Evolutionary conservation across 805 yeast genomes (phyloP).

Genomic region (Lipomyces anomalus): DNA sequence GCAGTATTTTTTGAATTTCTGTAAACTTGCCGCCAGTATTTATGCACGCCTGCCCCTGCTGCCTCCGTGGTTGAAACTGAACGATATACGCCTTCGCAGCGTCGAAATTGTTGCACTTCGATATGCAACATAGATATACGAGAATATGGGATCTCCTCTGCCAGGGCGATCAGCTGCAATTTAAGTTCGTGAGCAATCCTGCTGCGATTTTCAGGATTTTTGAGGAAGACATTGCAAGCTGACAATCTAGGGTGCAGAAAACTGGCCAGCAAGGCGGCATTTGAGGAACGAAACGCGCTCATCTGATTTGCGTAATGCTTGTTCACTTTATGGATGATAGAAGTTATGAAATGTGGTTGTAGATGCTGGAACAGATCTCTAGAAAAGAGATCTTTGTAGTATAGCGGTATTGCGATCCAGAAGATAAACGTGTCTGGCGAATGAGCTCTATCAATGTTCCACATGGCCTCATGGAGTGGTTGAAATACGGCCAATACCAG

Average conservation of each 20-base stretch:
- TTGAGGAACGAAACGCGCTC: slow-evolving; percentile 6
- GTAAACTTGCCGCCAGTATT: no score
- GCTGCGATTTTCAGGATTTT: slow-evolving; percentile 17
- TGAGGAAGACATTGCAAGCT: slow-evolving; percentile 14
- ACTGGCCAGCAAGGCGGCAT: slow-evolving; percentile 12
- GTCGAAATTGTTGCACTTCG: no score
- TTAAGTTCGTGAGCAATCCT: slow-evolving; percentile 18
- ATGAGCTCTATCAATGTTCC: slow-evolving; percentile 10
- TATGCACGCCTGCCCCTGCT: no score
- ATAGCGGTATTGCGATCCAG: slow-evolving; percentile 18
- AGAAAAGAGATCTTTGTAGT: slow-evolving; percentile 14
- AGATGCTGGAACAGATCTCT: slow-evolving; percentile 3
- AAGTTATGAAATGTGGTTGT: no score
- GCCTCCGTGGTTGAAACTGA: no score
- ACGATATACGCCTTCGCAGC: no score
- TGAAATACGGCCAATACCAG: slow-evolving; percentile 7
- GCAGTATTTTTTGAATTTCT: no score
- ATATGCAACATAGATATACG: no score
- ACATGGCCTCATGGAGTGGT: slow-evolving; percentile 14
- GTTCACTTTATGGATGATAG: no score
- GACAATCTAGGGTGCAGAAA: slow-evolving; percentile 21
- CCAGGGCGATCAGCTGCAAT: no score
- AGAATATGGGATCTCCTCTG: no score
- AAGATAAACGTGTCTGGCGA: slow-evolving; percentile 14
- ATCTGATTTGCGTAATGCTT: no score